Conservation (phyloP, 2,329 filamentous ascomycete genomes). For the Pestalotiopsis fici region DNA sequence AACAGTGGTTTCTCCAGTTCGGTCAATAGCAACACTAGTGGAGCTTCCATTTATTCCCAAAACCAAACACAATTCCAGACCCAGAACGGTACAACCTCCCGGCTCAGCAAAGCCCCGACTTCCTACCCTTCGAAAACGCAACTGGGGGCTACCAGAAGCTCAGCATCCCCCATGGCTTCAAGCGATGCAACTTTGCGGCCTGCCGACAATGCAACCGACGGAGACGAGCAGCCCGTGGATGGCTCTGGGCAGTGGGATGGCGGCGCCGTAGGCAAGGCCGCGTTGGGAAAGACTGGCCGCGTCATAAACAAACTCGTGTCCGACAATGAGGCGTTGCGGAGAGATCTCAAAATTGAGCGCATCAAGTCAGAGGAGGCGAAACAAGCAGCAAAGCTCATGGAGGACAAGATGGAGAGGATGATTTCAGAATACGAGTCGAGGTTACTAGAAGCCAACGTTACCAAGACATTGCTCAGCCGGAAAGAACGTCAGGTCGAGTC, state of each 20-base stretch:
- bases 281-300: slow-evolving; percentile 72
- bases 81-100: slow-evolving; percentile 32
- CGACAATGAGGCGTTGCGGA: slow-evolving; percentile 76
- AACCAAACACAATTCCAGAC: slow-evolving; percentile 27
- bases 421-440: slow-evolving; percentile 69
- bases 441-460: slow-evolving; percentile 70
- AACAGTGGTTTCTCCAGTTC: slow-evolving; percentile 59
- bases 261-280: slow-evolving; percentile 68
- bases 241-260: slow-evolving; percentile 51
- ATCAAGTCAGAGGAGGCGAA: slow-evolving; percentile 70
- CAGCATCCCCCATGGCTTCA: slow-evolving; percentile 22
- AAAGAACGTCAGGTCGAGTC: slow-evolving; percentile 76
- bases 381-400: slow-evolving; percentile 65
- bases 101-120: slow-evolving; percentile 24
- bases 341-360: slow-evolving; percentile 69
- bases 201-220: not conserved
- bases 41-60: slow-evolving; percentile 40
- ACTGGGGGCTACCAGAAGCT: slow-evolving; percentile 12
- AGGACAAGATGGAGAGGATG: slow-evolving; percentile 71
- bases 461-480: slow-evolving; percentile 68
- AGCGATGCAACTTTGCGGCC: slow-evolving; percentile 16
- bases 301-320: slow-evolving; percentile 82
- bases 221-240: slow-evolving; percentile 24
- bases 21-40: slow-evolving; percentile 54
- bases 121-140: slow-evolving; percentile 16